These are phyloP conservation scores for Thyridium curvatum DNA, from an alignment of 2,329 filamentous ascomycete species.

Conservation along the genomic window DNA sequence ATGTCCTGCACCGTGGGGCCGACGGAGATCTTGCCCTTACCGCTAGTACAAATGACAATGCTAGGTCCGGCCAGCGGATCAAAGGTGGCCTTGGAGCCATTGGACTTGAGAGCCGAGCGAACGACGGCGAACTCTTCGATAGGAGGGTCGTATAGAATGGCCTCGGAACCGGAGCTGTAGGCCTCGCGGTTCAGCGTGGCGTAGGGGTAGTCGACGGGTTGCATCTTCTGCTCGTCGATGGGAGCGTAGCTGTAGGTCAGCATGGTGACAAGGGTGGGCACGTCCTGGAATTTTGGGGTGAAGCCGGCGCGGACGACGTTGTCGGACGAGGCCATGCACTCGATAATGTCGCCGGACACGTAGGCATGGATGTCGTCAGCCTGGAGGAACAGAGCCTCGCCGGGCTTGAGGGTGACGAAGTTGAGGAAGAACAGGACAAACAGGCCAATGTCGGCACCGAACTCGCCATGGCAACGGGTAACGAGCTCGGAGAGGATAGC, in stretches of 20 bases:
- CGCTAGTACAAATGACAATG: slow-evolving; percentile 84
- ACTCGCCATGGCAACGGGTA: slow-evolving; percentile 70
- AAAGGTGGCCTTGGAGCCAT: slow-evolving; percentile 78
- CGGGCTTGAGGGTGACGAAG: slow-evolving; percentile 78
- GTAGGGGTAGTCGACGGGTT: slow-evolving; percentile 78
- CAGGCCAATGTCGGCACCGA: slow-evolving; percentile 83
- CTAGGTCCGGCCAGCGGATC: slow-evolving; percentile 83
- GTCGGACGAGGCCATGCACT: slow-evolving; percentile 99
- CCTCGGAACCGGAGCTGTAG: slow-evolving; percentile 70
- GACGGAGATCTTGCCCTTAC: slow-evolving; percentile 77
- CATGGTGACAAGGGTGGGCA: slow-evolving; percentile 81
- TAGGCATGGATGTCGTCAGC: slow-evolving; percentile 98
- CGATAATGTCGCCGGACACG: slow-evolving; percentile 87
- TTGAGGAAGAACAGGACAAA: slow-evolving; percentile 98
- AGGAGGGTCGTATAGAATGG: slow-evolving; percentile 82
- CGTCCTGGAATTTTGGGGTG: slow-evolving; percentile 98
- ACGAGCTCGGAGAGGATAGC: slow-evolving; percentile 72
- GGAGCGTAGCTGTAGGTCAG: slow-evolving; percentile 94
- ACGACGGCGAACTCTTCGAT: slow-evolving; percentile 96
- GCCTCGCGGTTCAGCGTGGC: slow-evolving; percentile 73
- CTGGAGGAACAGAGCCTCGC: slow-evolving; percentile 92
- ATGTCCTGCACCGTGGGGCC: slow-evolving; percentile 74
- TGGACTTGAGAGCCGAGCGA: slow-evolving; percentile 64
- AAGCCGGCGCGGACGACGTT: slow-evolving; percentile 97
- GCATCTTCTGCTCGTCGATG: slow-evolving; percentile 92